Conservation (phyloP, 2,329 filamentous ascomycete species). For the Fusarium sp. region DNA sequence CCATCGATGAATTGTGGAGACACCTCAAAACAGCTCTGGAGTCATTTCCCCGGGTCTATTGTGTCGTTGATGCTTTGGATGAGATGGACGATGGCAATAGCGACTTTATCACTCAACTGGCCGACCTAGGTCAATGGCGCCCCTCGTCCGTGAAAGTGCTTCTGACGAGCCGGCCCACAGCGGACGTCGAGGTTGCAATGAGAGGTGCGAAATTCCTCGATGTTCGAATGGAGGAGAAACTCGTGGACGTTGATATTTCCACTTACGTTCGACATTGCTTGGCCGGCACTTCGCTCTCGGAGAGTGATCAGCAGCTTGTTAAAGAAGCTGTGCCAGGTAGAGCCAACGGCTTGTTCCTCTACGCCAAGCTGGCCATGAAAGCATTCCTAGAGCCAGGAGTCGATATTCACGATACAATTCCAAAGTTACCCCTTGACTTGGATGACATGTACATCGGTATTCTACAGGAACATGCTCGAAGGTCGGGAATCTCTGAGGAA, state of each 20-base stretch:
- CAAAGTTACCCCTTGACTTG: constrained; percentile 30
- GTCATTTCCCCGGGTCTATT: constrained; percentile 51
- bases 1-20: constrained; percentile 51
- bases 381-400: constrained; percentile 29
- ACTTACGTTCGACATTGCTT: constrained; percentile 53
- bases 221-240: constrained; percentile 55
- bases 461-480: constrained; percentile 28
- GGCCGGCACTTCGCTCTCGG: constrained; percentile 26
- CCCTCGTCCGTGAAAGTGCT: constrained; percentile 58
- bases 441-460: constrained; percentile 35
- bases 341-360: constrained; percentile 44
- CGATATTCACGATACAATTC: constrained; percentile 3
- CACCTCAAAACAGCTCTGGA: constrained; percentile 48
- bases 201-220: constrained; percentile 45
- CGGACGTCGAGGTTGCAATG: constrained; percentile 52
- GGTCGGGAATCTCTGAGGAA: constrained; percentile 27
- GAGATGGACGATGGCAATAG: constrained; percentile 60
- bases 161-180: constrained; percentile 60
- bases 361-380: constrained; percentile 43
- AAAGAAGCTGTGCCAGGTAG: constrained; percentile 36
- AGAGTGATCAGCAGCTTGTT: constrained; percentile 30
- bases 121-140: constrained; percentile 50
- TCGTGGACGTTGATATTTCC: constrained; percentile 59
- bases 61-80: constrained; percentile 62
- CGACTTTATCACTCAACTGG: constrained; percentile 54